phyloP scores from a whole-genome alignment of 805 yeast species.

The Schwanniomyces polymorphus region DNA sequence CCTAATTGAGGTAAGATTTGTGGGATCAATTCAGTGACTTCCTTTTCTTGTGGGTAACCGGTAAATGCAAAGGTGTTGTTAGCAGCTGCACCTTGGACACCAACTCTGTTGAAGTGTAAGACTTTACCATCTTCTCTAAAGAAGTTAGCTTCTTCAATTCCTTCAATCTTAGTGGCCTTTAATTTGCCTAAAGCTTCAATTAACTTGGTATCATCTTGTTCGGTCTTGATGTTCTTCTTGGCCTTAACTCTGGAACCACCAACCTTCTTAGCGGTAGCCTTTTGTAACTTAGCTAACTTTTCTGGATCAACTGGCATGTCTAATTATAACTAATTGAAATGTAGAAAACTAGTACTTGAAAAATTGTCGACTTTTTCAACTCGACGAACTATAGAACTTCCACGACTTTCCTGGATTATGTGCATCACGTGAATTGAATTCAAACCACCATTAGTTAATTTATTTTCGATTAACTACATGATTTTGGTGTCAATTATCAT shows the following conservation, averaged over 20 bases:
- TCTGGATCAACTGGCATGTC: constrained; percentile 90
- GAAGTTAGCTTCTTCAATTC: constrained; percentile 96
- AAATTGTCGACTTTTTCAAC: constrained; percentile 15
- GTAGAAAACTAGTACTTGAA: constrained; percentile 3
- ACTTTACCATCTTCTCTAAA: constrained; percentile 96
- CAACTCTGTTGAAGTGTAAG: constrained; percentile 93
- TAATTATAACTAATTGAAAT: not conserved
- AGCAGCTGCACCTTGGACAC: constrained; percentile 89
- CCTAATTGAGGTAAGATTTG: constrained; percentile 94
- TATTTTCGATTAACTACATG: no score
- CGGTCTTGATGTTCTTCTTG: constrained; percentile 69
- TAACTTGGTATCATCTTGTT: constrained; percentile 88
- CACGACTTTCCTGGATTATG: not conserved
- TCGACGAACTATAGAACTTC: constrained; percentile 1
- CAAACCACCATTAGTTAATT: no score
- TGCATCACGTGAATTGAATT: not conserved
- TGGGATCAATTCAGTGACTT: constrained; percentile 89
- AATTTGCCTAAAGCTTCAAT: constrained; percentile 86
- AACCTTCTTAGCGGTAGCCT: constrained; percentile 76
- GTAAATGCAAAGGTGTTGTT: constrained; percentile 92
- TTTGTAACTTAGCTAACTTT: constrained; percentile 89
- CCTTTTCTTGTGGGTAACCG: constrained; percentile 93
- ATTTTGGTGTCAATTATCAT: no score
- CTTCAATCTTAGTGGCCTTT: constrained; percentile 84
- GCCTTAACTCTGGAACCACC: constrained; percentile 89